Base-by-base conservation (phyloP, 495 filamentous ascomycete species). In the Penicillium silybi region DNA sequence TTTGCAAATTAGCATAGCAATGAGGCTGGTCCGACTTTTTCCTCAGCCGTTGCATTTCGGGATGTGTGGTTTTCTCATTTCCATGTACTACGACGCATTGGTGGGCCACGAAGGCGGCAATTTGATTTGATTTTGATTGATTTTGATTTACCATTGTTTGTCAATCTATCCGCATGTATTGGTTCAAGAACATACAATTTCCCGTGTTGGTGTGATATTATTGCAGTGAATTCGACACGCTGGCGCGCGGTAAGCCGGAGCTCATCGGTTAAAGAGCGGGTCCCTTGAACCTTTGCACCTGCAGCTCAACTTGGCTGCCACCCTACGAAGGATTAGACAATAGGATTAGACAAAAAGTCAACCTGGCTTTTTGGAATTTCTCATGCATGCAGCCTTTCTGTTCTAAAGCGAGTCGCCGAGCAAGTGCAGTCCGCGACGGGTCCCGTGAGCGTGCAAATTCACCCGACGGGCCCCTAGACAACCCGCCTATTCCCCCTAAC, bases 211-310 rank as follows among this genome's bases (percentile, higher is more conserved):
- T 44, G 40, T 44, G 40, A 50, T 52, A 25, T 46, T 15, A 44
- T 27, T 52, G 41, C 52, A 54, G 18, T 22, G 10, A 16, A 37
- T 9, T 35, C 22, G 41, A 48, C 44, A 45, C 15, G 48, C 50
- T 53, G 50, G 50, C 54, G 54, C 54, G 54, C 54, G 54, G 48
- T 52, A 57, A 52, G 18, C 16, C 25, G n/a, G 32, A 48, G 15
- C 23, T 10, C 20, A 23, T 17, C 9, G n/a, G 2, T 27, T 48
- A 18, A 11, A 7, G n/a, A 38, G 18, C 17, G 37, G 11, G 27
- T 34, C 19, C 35, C 20, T 26, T 11, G 7, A 9, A 15, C 34
- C 22, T 19, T 41, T 48, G 17, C 37, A 35, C 38, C 10, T 27
- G 38, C 17, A 27, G 16, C 46, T 29, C 35, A 23, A 48, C 35